Evolutionary conservation across 148 eudicot species (phyloP), one percentile per base, ranked within the genome.

Genomic region (Gaultheria prostrata): DNA sequence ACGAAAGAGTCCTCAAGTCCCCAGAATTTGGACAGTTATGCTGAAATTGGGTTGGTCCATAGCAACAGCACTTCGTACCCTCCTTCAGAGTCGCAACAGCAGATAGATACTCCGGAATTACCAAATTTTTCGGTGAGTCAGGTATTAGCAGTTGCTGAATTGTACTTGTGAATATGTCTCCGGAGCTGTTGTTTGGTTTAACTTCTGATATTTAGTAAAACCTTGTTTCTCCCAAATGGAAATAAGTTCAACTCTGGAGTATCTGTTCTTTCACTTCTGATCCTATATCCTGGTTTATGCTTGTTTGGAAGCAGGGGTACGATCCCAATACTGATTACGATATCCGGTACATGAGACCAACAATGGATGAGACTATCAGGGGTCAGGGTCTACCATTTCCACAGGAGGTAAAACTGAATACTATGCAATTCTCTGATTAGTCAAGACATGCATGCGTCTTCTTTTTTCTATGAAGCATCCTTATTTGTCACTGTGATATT

Each of bases 271-370:
- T 76, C 33, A 11, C 80, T 49, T 77, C 59, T 77, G 61, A 77
- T 50, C 12, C 14, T 21, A 49, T 20, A 2, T 50, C 61, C 57
- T 76, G 72, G 26, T 15, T 77, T 76, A 17, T 87, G 33, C 35
- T 67, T 33, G 30, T 79, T 30, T 88, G 82, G 51, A 45, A 70
- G 82, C 94, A 95, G 96, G 91, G 90, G 50, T 95, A 94, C 84
- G 92, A 91, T 82, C 90, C 92, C 28, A 98, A 94, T 81, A 86
- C 92, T 71, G 93, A 86, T 57, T 93, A 93, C 84, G 94, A 95
- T 86, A 87, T 91, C 28, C 90, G 95, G 2, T 95, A 94, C 83
- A 91, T 91, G 81, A 91, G 94, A 86, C 91, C 91, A 77, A 32
- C 92, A 46, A 84, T 89, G 84, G 95, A 92, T 88, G 98, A 94